These are phyloP conservation scores for Solanum chaucha DNA, from an alignment of 257 asterid genomes.

Conservation along the genomic window DNA sequence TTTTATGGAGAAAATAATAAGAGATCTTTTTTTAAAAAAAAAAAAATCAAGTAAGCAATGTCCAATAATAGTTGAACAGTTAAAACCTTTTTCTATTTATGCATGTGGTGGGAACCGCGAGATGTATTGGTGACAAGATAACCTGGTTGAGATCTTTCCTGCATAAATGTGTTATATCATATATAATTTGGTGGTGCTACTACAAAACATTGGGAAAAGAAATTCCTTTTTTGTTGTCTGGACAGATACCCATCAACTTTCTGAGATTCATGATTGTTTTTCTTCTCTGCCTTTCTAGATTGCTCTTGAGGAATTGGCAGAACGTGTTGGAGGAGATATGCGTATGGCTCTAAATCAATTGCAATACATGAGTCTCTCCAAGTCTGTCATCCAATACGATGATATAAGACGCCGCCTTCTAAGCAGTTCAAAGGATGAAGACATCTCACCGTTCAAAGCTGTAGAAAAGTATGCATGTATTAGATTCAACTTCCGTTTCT, in stretches of 20 bases:
- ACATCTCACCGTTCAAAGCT: constrained; percentile 94
- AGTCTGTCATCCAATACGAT: constrained; percentile 80
- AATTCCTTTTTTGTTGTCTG: not conserved
- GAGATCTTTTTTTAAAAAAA: not conserved
- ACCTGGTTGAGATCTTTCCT: not conserved
- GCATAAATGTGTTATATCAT: not conserved
- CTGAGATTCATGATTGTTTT: not conserved
- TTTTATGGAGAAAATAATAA: not conserved
- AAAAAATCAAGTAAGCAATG: not conserved
- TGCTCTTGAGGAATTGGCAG: constrained; percentile 95
- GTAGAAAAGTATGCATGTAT: constrained; percentile 71
- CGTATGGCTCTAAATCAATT: constrained; percentile 95
- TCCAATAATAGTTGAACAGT: not conserved
- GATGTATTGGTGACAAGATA: not conserved
- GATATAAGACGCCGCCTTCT: constrained; percentile 83
- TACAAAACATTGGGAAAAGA: not conserved
- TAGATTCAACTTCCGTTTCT: constrained; percentile 7
- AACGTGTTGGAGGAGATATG: constrained; percentile 86
- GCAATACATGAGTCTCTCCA: constrained; percentile 92
- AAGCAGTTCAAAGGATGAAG: constrained; percentile 93
- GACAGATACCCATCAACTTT: not conserved
- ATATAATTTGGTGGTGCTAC: not conserved
- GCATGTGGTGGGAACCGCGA: not conserved
- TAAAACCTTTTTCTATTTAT: not conserved
- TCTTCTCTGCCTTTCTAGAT: constrained; percentile 29